Evolutionary conservation across 1,284 basidiomycete species (phyloP), one percentile per base, ranked within the genome.

Genomic region (Puccinia horiana): DNA sequence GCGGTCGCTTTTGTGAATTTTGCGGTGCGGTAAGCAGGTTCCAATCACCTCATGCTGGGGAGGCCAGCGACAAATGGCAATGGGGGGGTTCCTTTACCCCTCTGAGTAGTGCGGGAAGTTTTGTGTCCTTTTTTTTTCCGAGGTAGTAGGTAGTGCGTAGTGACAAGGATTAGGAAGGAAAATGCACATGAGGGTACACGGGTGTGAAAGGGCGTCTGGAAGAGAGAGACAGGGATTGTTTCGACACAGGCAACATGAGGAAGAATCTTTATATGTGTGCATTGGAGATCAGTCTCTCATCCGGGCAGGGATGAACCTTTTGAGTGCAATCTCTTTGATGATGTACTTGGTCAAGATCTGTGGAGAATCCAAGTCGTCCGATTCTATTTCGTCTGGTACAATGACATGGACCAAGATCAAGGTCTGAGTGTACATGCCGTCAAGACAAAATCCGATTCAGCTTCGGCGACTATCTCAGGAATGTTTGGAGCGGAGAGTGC

Each of bases 321-420:
- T 90, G 18, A 99, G 87, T 0, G 92, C 90, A 0, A 98, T 93
- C 87, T 99, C 97, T 74, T 93, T 89, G 9, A 98, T 90, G 8
- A 91, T 91, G 85, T 94, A 96, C 83, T 91, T 90, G 42, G 88
- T 87, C 70, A 95, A 89, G 85, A 90, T 92, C 20, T 90, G 91
- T n/a, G 94, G 92, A 1, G 92, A 91, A 35, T 90, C 88, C 12
- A 96, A 88, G 0, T 90, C 86, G 9, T 89, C 86, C 12, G 86
- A 76, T 0, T 91, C 87, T 37, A 93, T 89, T 44, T 89, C 88
- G 0, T 93, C 89, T 0, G 95, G 95, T 63, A 97, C 95, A 0
- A 93, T 95, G 70, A 98, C 93, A 84, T 97, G 96, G 29, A 92
- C 90, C n/a, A 97, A 87, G 69, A 97, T 90, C 11, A 97, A 90